phyloP scores from a whole-genome alignment of 2,329 filamentous ascomycete genomes.

The Tetracladium maxilliforme region DNA sequence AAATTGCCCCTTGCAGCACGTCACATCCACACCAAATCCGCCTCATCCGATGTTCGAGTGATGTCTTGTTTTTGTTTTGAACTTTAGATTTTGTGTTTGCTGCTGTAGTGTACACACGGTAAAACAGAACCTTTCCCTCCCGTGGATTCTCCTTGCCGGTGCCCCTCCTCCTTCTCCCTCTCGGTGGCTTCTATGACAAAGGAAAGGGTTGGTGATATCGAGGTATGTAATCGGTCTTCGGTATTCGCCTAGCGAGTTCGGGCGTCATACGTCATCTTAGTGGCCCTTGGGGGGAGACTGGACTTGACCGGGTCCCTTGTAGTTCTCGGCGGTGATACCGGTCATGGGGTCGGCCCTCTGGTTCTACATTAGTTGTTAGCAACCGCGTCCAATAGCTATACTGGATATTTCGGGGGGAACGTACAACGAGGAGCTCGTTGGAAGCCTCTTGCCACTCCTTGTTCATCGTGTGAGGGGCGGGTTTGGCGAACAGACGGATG shows the following conservation, averaged over 20 bases:
- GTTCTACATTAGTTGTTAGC: slow-evolving; percentile 30
- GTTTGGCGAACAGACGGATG: slow-evolving; percentile 58
- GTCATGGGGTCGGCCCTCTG: slow-evolving; percentile 81
- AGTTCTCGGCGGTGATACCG: slow-evolving; percentile 66
- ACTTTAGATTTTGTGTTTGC: too few species aligned
- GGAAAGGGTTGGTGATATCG: not conserved
- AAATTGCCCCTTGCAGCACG: too few species aligned
- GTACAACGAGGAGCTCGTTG: slow-evolving; percentile 88
- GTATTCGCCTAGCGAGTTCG: slow-evolving; percentile 1
- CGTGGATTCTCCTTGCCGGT: slow-evolving; percentile 42
- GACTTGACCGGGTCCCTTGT: slow-evolving; percentile 64
- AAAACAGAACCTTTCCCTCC: slow-evolving; percentile 1
- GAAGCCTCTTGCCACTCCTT: slow-evolving; percentile 93
- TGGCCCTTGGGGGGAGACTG: slow-evolving; percentile 42
- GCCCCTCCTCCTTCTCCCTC: not conserved
- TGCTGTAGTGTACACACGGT: too few species aligned
- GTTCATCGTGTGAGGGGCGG: slow-evolving; percentile 74
- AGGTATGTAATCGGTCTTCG: slow-evolving; percentile 1
- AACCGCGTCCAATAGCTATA: not conserved
- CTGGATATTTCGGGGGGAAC: slow-evolving; percentile 13
- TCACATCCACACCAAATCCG: too few species aligned
- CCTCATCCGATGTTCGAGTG: too few species aligned
- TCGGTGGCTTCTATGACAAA: slow-evolving; percentile 1
- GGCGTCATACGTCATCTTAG: slow-evolving; percentile 2
- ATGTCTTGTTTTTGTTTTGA: too few species aligned